Conservation (phyloP, 352 stramenopile species). For the Blastocystis sp. region DNA sequence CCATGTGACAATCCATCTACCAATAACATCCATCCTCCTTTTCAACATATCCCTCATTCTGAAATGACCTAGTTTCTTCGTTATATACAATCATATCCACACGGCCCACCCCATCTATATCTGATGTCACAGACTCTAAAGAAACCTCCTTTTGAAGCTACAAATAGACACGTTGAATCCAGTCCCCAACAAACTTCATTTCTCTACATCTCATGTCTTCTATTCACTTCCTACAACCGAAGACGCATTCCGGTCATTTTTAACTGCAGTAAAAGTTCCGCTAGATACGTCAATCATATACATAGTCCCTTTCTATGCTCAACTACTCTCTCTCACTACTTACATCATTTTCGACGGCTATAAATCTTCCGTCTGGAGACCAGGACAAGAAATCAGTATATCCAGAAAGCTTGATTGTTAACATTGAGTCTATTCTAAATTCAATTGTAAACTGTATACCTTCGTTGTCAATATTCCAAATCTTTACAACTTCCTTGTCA, state of each 20-base stretch:
- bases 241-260: neutral
- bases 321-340: neutral
- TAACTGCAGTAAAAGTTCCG: neutral
- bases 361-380: slow-evolving; percentile 37
- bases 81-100: slow-evolving; percentile 29
- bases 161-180: neutral
- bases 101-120: neutral
- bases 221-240: neutral
- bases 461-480: slow-evolving; percentile 47
- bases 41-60: neutral
- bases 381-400: slow-evolving; percentile 23
- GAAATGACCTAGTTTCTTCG: neutral
- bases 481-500: slow-evolving; percentile 45
- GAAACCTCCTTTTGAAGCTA: neutral
- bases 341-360: slow-evolving; percentile 43
- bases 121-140: neutral
- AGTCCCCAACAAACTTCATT: slow-evolving; percentile 52
- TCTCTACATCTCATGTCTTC: neutral
- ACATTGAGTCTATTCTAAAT: slow-evolving; percentile 1
- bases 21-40: neutral
- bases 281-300: slow-evolving; percentile 16
- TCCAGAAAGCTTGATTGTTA: neutral
- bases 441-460: neutral
- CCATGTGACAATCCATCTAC: slow-evolving; percentile 13
- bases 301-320: slow-evolving; percentile 4